Base-by-base conservation (phyloP, 345 rosid genomes). In the Pseudoturritis turrita region DNA sequence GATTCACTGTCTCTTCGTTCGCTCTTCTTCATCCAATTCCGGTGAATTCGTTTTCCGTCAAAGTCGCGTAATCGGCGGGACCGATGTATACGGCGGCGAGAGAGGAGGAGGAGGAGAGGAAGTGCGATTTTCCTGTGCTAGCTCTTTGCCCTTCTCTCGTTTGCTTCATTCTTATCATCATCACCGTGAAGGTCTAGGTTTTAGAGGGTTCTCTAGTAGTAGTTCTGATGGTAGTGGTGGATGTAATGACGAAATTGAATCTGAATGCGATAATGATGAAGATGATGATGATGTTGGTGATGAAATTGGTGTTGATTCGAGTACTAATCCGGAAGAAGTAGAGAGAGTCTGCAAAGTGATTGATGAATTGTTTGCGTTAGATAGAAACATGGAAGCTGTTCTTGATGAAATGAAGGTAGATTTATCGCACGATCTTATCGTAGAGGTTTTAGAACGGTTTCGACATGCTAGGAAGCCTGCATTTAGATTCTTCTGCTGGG, bases 321-420 rank as follows among this genome's bases (percentile, higher is more conserved):
- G 43, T 44, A 81, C 77, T 0, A 82, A 87, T 65, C 83, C 77
- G 0, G 53, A 58, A 58, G 94, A 88, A 80, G 88, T 88, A 17
- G 88, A 81, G 64, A 83, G 84, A 70, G 86, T 91, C 17, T 88
- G 98, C 85, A 87, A 85, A 86, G 88, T 89, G 86, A 91, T 95
- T 35, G 89, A 89, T 22, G 96, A 89, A 79, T 82, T 95, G 81
- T 88, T 91, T 41, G 81, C 82, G 0, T 75, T 88, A 61, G 98
- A 95, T 77, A 80, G 90, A 26, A 95, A 95, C 77, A 86, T 91
- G 97, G 97, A 95, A 79, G 88, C 96, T 1, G 96, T 91, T 70
- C 84, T 95, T 35, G 92, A 89, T 71, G 94, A 85, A 77, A 84
- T 84, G 77, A 77, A 85, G 3, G 58, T 91, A 6, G 53, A 66